phyloP scores from a whole-genome alignment of 148 eudicot genomes.

The Camellia lanceoleosa region DNA sequence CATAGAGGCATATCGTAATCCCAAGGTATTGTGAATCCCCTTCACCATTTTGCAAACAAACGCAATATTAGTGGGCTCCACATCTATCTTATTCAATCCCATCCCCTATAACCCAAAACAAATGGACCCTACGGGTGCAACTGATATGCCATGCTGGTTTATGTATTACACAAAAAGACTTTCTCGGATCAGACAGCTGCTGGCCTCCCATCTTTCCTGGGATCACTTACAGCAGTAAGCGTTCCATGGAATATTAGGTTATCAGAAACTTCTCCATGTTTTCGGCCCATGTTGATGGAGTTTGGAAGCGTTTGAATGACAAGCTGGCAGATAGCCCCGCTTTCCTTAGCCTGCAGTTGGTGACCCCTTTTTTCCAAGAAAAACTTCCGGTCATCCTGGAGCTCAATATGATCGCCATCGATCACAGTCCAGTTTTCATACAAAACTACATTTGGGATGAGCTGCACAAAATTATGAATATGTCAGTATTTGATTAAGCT shows the following conservation, averaged over 20 bases:
- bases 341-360: constrained; percentile 36
- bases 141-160: background rate
- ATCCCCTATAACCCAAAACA: background rate
- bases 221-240: constrained; percentile 81
- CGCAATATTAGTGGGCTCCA: too few relatives aligned
- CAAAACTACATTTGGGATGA: constrained; percentile 58
- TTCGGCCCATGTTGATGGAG: constrained; percentile 29
- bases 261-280: constrained; percentile 20
- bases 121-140: background rate
- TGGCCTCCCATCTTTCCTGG: constrained; percentile 75
- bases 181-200: constrained; percentile 50
- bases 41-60: too few relatives aligned
- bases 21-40: too few relatives aligned
- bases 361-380: constrained; percentile 81
- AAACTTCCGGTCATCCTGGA: constrained; percentile 35
- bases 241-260: constrained; percentile 40
- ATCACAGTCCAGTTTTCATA: constrained; percentile 87
- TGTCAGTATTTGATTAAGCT: background rate
- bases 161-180: background rate
- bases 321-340: constrained; percentile 71
- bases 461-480: constrained; percentile 42
- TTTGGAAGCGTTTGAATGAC: constrained; percentile 57
- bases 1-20: too few relatives aligned
- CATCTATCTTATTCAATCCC: too few relatives aligned
- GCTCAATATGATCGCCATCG: constrained; percentile 82